These are phyloP conservation scores for Martensiomyces pterosporus DNA, from an alignment of 192 early-diverging fungal genomes.

Conservation along the genomic window DNA sequence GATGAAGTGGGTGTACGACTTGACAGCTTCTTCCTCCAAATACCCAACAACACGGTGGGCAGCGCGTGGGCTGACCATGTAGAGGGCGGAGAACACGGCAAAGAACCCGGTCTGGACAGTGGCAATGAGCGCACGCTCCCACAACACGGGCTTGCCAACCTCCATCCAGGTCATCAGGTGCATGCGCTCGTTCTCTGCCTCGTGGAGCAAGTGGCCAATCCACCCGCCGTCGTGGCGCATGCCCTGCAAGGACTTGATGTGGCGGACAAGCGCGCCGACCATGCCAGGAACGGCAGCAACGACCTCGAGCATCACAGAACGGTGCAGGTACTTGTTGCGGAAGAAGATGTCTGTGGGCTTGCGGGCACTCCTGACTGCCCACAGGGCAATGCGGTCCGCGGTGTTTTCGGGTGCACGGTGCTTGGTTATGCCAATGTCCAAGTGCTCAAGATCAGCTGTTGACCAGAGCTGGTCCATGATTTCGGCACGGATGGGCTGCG, in stretches of 20 bases:
- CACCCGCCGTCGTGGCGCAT: slow-evolving; percentile 85
- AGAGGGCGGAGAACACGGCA: slow-evolving; percentile 85
- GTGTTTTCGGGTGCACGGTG: slow-evolving; percentile 58
- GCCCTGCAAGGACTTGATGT: slow-evolving; percentile 70
- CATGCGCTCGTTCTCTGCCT: slow-evolving; percentile 88
- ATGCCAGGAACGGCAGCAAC: slow-evolving; percentile 83
- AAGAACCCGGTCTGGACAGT: slow-evolving; percentile 86
- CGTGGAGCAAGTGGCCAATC: slow-evolving; percentile 84
- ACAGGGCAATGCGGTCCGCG: slow-evolving; percentile 61
- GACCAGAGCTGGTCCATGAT: slow-evolving; percentile 4
- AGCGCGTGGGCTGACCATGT: slow-evolving; percentile 71
- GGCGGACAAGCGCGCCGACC: slow-evolving; percentile 79
- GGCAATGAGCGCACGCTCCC: slow-evolving; percentile 66
- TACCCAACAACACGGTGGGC: slow-evolving; percentile 90
- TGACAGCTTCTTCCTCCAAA: slow-evolving; percentile 89
- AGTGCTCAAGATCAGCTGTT: slow-evolving; percentile 54
- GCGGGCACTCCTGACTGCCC: slow-evolving; percentile 60
- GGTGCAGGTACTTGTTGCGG: slow-evolving; percentile 69
- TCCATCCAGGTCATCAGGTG: slow-evolving; percentile 78
- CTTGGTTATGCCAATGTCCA: slow-evolving; percentile 57
- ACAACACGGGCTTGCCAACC: slow-evolving; percentile 56
- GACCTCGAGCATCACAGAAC: slow-evolving; percentile 75
- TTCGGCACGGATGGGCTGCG: not conserved
- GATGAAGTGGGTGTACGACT: slow-evolving; percentile 85
- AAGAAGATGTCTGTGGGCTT: slow-evolving; percentile 67